Percentiles rank a stretch among this genome's conserved stretches.
phyloP scores from a whole-genome alignment of 1,284 basidiomycete species.

The Mycena sp. region DNA sequence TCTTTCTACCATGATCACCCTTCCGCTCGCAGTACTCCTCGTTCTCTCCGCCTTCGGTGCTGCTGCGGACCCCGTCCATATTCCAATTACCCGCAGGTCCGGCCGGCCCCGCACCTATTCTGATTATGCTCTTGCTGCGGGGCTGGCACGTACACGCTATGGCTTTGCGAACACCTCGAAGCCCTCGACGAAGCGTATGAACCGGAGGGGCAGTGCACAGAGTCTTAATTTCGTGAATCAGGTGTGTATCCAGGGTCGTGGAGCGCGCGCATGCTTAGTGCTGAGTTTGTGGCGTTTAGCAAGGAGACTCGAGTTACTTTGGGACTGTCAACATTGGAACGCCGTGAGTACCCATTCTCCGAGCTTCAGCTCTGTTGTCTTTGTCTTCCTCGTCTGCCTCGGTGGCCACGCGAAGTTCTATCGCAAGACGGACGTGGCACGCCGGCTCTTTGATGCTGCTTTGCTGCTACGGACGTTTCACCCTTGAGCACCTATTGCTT shows the following conservation, averaged over 20 bases:
- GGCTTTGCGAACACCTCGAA: slow-evolving; percentile 21
- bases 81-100: slow-evolving; percentile 16
- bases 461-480: no score
- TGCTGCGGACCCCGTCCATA: slow-evolving; percentile 24
- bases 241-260: slow-evolving; percentile 3
- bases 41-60: slow-evolving; percentile 20
- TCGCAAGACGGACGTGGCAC: no score
- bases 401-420: no score
- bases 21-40: slow-evolving; percentile 24
- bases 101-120: slow-evolving; percentile 46
- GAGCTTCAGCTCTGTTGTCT: not conserved
- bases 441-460: no score
- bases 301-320: slow-evolving; percentile 58
- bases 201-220: slow-evolving; percentile 16
- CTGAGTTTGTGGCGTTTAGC: slow-evolving; percentile 40
- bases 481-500: no score
- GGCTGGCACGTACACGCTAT: slow-evolving; percentile 20
- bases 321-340: slow-evolving; percentile 57
- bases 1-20: slow-evolving; percentile 18
- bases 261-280: slow-evolving; percentile 4
- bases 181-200: slow-evolving; percentile 13
- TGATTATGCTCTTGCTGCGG: slow-evolving; percentile 17
- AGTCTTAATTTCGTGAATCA: slow-evolving; percentile 26
- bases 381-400: no score
- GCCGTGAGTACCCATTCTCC: slow-evolving; percentile 52